Percentiles rank a stretch among this genome's conserved stretches.
These are phyloP conservation scores for Albifimbria verrucaria DNA, from an alignment of 2,329 filamentous ascomycete genomes.

Conservation along the genomic window DNA sequence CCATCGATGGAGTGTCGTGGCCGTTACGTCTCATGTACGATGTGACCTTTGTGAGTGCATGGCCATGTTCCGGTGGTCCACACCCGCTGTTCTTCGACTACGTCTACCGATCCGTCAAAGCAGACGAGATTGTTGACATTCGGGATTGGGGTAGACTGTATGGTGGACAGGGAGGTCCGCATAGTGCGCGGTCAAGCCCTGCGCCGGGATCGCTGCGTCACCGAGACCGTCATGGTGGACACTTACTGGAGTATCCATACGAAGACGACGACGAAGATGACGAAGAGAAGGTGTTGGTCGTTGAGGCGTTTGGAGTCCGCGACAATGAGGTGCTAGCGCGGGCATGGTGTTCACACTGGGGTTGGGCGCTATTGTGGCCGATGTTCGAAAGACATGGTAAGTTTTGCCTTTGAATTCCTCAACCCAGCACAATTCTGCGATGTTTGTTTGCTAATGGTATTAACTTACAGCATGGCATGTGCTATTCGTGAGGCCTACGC, in stretches of 20 bases:
- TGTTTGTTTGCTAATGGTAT: no score
- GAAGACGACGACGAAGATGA: slow-evolving; percentile 40
- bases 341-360: slow-evolving; percentile 76
- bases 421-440: no score
- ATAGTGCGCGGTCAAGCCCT: slow-evolving; percentile 33
- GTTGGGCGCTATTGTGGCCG: slow-evolving; percentile 68
- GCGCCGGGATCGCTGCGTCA: slow-evolving; percentile 22
- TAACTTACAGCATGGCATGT: slow-evolving; percentile 61
- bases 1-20: slow-evolving; percentile 61
- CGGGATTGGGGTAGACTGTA: slow-evolving; percentile 60
- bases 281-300: slow-evolving; percentile 64
- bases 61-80: slow-evolving; percentile 60
- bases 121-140: slow-evolving; percentile 63
- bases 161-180: slow-evolving; percentile 17
- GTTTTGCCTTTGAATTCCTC: slow-evolving; percentile 23
- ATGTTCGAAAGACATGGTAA: slow-evolving; percentile 65
- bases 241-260: slow-evolving; percentile 13
- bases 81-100: slow-evolving; percentile 74
- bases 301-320: slow-evolving; percentile 69
- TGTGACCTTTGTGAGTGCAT: slow-evolving; percentile 63
- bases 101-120: slow-evolving; percentile 53
- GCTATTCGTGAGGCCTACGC: slow-evolving; percentile 74
- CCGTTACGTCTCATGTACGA: slow-evolving; percentile 61
- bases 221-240: slow-evolving; percentile 10
- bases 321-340: slow-evolving; percentile 76